These are phyloP conservation scores for Tetrapisispora fleetii DNA, from an alignment of 805 yeast genomes.

Conservation along the genomic window DNA sequence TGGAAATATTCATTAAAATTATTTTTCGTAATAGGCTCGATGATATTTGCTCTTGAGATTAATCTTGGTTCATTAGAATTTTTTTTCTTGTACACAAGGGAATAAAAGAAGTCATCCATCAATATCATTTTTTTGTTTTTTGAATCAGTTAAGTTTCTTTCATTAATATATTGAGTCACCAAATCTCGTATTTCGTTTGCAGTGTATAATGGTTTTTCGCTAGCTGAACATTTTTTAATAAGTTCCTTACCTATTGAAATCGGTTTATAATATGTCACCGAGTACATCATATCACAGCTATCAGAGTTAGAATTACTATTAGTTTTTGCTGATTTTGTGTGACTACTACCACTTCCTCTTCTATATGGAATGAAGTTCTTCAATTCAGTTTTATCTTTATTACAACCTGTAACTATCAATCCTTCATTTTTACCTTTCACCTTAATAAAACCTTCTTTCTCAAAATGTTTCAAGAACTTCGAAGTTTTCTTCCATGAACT, in stretches of 20 bases:
- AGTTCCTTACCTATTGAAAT: slow-evolving; percentile 39
- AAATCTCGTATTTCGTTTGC: slow-evolving; percentile 44
- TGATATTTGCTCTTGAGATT: slow-evolving; percentile 36
- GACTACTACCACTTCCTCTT: slow-evolving; percentile 18
- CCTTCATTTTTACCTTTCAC: slow-evolving; percentile 83
- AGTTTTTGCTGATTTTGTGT: slow-evolving; percentile 3
- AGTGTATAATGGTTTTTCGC: slow-evolving; percentile 37
- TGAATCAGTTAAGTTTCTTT: slow-evolving; percentile 40
- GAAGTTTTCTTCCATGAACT: slow-evolving; percentile 86
- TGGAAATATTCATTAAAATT: slow-evolving; percentile 43
- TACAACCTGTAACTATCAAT: slow-evolving; percentile 43
- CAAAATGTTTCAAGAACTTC: slow-evolving; percentile 79
- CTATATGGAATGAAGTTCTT: slow-evolving; percentile 59
- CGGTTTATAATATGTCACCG: slow-evolving; percentile 47
- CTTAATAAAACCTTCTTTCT: slow-evolving; percentile 57
- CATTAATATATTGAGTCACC: slow-evolving; percentile 46
- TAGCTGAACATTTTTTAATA: slow-evolving; percentile 34
- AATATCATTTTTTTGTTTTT: slow-evolving; percentile 44
- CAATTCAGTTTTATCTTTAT: slow-evolving; percentile 40
- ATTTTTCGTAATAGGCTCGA: slow-evolving; percentile 33
- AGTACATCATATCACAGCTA: slow-evolving; percentile 22
- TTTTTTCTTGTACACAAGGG: slow-evolving; percentile 25
- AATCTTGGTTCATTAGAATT: slow-evolving; percentile 26
- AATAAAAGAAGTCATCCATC: slow-evolving; percentile 43
- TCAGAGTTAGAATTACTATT: slow-evolving; percentile 17